Base-by-base conservation (phyloP, 2,329 filamentous ascomycete species). In the Fusarium dlaminii region DNA sequence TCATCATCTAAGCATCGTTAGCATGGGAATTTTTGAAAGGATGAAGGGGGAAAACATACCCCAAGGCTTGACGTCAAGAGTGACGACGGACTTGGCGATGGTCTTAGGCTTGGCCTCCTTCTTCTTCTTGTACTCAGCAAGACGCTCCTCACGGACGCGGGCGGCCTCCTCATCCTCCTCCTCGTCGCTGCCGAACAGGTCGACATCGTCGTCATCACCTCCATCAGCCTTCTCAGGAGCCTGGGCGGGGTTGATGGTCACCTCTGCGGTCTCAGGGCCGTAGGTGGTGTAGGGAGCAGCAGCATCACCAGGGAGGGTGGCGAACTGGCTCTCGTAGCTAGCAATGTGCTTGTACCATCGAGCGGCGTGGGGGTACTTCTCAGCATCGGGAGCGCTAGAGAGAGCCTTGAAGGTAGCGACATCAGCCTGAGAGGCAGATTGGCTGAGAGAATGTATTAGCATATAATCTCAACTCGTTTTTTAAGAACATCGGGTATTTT, bases 321-420 rank as follows among this genome's bases (percentile, higher is more conserved):
- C 89, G 88, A 98, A 98, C 86, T 98, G 96, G 78, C 93, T 89
- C 90, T 97, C 92, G 88, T 94, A 98, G 80, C 93, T 93, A 84
- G 93, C 91, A 83, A 98, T 94, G 91, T 99, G 96, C 91, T 97
- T 98, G 92, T 98, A 98, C 96, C 96, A 99, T 86, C 96, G 93
- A 83, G 94, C 94, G 82, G 93, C 95, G 88, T 98, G 89, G 81
- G 96, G 95, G 91, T 93, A 98, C 89, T 97, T 97, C 84, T 89
- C 88, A 81, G 93, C 90, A 78, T 93, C 91, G 80, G 96, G 96
- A 70, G 90, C 86, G 79, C 88, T 86, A 82, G 89, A 91, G 84
- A 98, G 85, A 81, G 93, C 93, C 91, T 98, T 97, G 93, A 93
- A 98, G 87, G 91, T 91, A 85, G 93, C 93, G 81, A 97, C 96